Conservation (phyloP, 768 basidiomycete genomes). For the Pleurotus platypus region DNA sequence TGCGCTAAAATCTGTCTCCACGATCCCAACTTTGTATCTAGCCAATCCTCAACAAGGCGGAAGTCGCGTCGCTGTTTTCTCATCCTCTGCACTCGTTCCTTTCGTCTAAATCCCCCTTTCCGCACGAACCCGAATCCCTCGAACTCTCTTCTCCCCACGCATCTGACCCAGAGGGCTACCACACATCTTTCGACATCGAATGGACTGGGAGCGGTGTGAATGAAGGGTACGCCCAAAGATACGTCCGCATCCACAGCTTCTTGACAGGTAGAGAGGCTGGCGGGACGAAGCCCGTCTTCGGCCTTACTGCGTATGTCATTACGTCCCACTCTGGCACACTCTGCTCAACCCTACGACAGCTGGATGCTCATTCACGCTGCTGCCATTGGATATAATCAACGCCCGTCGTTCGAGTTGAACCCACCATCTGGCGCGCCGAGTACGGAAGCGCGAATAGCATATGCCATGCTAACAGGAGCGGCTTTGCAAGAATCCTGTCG, state of each 20-base stretch:
- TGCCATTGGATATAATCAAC: constrained; percentile 38
- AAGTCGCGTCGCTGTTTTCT: constrained; percentile 81
- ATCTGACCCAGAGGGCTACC: constrained; percentile 35
- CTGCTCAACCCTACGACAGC: constrained; percentile 19
- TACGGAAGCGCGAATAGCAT: constrained; percentile 37
- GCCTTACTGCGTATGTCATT: constrained; percentile 74
- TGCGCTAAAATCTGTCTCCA: background rate
- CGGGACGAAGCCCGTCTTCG: constrained; percentile 86
- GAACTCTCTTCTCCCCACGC: constrained; percentile 33
- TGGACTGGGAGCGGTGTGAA: constrained; percentile 36
- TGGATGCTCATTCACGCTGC: constrained; percentile 44
- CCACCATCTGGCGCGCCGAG: constrained; percentile 28
- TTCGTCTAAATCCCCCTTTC: constrained; percentile 53
- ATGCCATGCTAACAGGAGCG: constrained; percentile 33
- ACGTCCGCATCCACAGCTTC: constrained; percentile 69
- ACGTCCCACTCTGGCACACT: background rate
- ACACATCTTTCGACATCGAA: constrained; percentile 55
- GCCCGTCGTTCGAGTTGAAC: constrained; percentile 40
- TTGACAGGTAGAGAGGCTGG: constrained; percentile 82
- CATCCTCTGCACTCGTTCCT: constrained; percentile 80
- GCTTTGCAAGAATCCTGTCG: constrained; percentile 35
- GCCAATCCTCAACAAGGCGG: constrained; percentile 77
- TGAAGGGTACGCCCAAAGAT: constrained; percentile 2
- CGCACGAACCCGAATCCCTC: constrained; percentile 45
- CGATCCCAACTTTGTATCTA: constrained; percentile 20